phyloP scores from a whole-genome alignment of 2,329 filamentous ascomycete genomes.

The Fusarium subtropicale region DNA sequence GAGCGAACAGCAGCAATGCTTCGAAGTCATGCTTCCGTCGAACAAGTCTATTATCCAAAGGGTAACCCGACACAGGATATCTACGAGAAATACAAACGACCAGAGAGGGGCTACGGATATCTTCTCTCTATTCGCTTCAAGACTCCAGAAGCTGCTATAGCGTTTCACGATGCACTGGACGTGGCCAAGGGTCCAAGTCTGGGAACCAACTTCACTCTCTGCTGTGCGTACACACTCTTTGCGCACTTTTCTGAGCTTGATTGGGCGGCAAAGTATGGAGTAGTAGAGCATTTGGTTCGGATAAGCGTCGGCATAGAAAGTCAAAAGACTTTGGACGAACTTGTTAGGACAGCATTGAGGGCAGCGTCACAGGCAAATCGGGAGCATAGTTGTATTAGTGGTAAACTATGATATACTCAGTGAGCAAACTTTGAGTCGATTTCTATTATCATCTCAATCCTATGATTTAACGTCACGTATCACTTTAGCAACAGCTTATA shows the following conservation, averaged over 20 bases:
- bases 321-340: constrained; percentile 44
- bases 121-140: constrained; percentile 63
- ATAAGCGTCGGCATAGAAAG: constrained; percentile 60
- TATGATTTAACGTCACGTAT: background rate
- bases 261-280: constrained; percentile 54
- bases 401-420: background rate
- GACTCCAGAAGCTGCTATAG: constrained; percentile 49
- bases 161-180: constrained; percentile 62
- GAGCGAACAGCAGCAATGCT: constrained; percentile 46
- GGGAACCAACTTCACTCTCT: constrained; percentile 62
- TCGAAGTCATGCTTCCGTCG: constrained; percentile 39
- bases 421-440: no score
- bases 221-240: constrained; percentile 55
- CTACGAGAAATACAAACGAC: constrained; percentile 50
- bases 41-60: constrained; percentile 57
- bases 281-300: constrained; percentile 56
- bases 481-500: background rate
- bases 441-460: background rate
- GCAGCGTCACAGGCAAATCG: constrained; percentile 1
- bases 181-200: constrained; percentile 63
- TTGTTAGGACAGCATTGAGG: constrained; percentile 33
- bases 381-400: background rate
- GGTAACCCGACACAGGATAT: constrained; percentile 52
- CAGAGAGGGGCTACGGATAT: constrained; percentile 61
- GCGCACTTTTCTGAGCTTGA: constrained; percentile 55